Conservation (phyloP, 2,329 filamentous ascomycete species). For the Claviceps sp. region DNA sequence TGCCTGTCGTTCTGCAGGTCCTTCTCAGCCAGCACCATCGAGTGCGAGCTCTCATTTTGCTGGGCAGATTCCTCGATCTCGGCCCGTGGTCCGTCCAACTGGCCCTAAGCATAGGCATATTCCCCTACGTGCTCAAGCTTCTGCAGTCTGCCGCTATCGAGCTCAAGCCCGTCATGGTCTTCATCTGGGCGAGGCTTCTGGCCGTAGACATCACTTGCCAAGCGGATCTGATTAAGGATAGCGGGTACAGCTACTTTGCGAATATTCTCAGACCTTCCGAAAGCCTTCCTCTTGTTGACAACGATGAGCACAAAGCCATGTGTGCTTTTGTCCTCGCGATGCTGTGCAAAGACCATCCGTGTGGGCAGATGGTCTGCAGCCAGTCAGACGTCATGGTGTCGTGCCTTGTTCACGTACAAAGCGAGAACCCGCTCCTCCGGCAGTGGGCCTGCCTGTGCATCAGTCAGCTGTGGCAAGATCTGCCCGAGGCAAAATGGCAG, state of each 20-base stretch:
- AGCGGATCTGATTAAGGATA: slow-evolving; percentile 87
- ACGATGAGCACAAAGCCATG: slow-evolving; percentile 94
- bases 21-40: slow-evolving; percentile 90
- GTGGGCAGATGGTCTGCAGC: slow-evolving; percentile 84
- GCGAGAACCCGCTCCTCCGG: slow-evolving; percentile 70
- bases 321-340: slow-evolving; percentile 95
- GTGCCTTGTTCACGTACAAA: slow-evolving; percentile 70
- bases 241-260: slow-evolving; percentile 93
- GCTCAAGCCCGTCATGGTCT: slow-evolving; percentile 96
- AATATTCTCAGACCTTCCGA: slow-evolving; percentile 78
- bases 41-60: slow-evolving; percentile 75
- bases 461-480: slow-evolving; percentile 85
- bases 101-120: slow-evolving; percentile 93
- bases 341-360: slow-evolving; percentile 89
- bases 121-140: slow-evolving; percentile 95
- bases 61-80: slow-evolving; percentile 87
- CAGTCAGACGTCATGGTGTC: slow-evolving; percentile 82
- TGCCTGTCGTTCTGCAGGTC: slow-evolving; percentile 92
- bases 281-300: slow-evolving; percentile 72
- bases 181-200: slow-evolving; percentile 94
- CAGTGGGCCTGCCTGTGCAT: slow-evolving; percentile 96
- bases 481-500: slow-evolving; percentile 87
- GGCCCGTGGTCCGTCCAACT: slow-evolving; percentile 98
- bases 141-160: slow-evolving; percentile 90
- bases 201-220: slow-evolving; percentile 93